Base-by-base conservation (phyloP, 1,139 yeast species). In the Scheffersomyces illinoinensis region DNA sequence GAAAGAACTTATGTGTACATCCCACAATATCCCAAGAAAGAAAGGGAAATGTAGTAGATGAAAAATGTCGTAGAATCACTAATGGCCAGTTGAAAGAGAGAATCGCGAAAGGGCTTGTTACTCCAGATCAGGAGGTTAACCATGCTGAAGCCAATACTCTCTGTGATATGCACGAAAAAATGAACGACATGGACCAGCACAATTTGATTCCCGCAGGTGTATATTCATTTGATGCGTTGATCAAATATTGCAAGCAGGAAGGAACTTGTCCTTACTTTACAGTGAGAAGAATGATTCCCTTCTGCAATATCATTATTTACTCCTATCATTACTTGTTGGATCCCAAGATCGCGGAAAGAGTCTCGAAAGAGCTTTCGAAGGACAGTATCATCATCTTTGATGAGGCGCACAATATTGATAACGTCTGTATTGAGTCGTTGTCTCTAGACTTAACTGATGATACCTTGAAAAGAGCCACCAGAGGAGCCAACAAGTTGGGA, bases 321-420 rank as follows among this genome's bases (percentile, higher is more conserved):
- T 95, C 99, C 3, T 95, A 95, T 74, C 99, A 95, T 76, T 95
- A 95, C 80, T 79, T 95, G 64, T 81, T 95, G 64, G 99, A 95
- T 73, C 99, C 99, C 33, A 95, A 96, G 71, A 95, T 95, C 72
- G 96, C 98, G 3, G 98, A 93, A 64, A 80, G 99, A 59, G 99
- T 95, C 26, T 93, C 98, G 5, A 86, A 84, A 64, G 98, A 96
- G 69, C 83, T 95, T 57, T 91, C 97, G 18, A 92, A 93, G 66
- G 99, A 95, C 70, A 85, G 97, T 59, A 95, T 95, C 60, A 91
- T 95, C 62, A 96, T 95, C 54, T 95, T 95, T 71, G 99, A 95
- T 76, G 99, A 95, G 76, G 99, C 99, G 56, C 99, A 95, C 75
- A 95, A 95, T 76, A 95, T 95, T 59, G 99, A 95, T 82, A 95